Conservation (phyloP, 345 rosid species). For the Durio zibethinus region DNA sequence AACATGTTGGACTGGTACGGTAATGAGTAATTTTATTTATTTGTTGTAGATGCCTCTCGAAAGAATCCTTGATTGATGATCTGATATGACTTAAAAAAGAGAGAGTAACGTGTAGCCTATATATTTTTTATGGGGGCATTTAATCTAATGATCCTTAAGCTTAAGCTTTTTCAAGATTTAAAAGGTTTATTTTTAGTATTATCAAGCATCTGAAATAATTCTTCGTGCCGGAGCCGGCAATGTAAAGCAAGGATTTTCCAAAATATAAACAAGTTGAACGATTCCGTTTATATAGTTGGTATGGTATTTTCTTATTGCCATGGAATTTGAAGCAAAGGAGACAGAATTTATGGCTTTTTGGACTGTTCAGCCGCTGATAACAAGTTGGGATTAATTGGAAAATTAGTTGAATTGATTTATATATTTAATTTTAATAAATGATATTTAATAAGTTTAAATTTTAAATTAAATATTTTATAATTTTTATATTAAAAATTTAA, state of each 20-base stretch:
- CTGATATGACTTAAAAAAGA: conserved; percentile 17
- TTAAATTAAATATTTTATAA: too few relatives aligned
- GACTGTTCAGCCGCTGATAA: conserved; percentile 4
- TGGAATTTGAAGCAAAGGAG: neutral
- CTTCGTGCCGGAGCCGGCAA: conserved; percentile 25
- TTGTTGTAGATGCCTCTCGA: neutral
- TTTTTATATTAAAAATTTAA: too few relatives aligned
- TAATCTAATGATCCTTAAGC: neutral
- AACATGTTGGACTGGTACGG: too few relatives aligned
- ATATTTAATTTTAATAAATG: too few relatives aligned
- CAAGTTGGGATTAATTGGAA: too few relatives aligned
- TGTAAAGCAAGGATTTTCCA: neutral
- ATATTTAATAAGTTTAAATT: too few relatives aligned
- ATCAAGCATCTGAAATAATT: conserved; percentile 10
- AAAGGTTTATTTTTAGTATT: neutral
- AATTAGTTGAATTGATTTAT: too few relatives aligned
- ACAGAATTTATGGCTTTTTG: conserved; percentile 31
- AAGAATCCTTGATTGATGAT: conserved; percentile 12
- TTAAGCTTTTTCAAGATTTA: neutral
- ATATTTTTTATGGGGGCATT: neutral
- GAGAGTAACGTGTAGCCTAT: neutral
- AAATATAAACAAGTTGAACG: conserved; percentile 31
- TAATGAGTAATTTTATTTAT: too few relatives aligned
- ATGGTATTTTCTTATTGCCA: conserved; percentile 2
- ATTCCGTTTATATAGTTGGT: conserved; percentile 18